phyloP scores from a whole-genome alignment of 192 early-diverging fungal genomes.

The Coemansia sp. region DNA sequence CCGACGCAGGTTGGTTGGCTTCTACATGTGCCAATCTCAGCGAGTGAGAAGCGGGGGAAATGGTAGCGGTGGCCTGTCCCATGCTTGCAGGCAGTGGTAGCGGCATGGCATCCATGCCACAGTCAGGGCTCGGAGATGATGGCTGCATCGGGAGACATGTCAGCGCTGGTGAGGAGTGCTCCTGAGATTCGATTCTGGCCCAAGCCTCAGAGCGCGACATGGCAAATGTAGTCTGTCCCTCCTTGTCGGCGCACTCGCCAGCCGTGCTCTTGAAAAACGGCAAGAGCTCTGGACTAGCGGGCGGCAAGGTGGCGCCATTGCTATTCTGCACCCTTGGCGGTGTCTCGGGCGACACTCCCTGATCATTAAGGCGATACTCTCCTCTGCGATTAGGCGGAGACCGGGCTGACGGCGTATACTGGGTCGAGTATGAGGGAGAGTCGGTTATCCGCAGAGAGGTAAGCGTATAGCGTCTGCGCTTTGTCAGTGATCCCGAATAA shows the following conservation, averaged over 20 bases:
- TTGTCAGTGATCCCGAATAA: conserved; percentile 1
- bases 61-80: neutral
- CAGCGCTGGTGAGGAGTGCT: neutral
- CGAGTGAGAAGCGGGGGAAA: neutral
- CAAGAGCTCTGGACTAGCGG: neutral
- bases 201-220: neutral
- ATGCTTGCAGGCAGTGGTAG: neutral
- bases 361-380: neutral
- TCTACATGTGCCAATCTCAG: neutral
- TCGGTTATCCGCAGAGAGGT: neutral
- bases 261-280: neutral
- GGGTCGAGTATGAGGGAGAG: neutral
- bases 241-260: neutral
- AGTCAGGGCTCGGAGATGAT: neutral
- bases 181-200: neutral
- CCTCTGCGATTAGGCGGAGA: neutral
- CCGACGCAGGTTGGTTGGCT: neutral
- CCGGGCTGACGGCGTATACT: neutral
- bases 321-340: neutral
- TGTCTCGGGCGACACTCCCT: neutral
- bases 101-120: neutral
- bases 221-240: neutral
- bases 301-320: neutral
- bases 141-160: neutral
- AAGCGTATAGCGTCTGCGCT: conserved; percentile 48